A percentile compares a stretch with the other conserved stretches of the same genome.
phyloP scores from a whole-genome alignment of 306 rosid species.

The Hippophae tibetana region DNA sequence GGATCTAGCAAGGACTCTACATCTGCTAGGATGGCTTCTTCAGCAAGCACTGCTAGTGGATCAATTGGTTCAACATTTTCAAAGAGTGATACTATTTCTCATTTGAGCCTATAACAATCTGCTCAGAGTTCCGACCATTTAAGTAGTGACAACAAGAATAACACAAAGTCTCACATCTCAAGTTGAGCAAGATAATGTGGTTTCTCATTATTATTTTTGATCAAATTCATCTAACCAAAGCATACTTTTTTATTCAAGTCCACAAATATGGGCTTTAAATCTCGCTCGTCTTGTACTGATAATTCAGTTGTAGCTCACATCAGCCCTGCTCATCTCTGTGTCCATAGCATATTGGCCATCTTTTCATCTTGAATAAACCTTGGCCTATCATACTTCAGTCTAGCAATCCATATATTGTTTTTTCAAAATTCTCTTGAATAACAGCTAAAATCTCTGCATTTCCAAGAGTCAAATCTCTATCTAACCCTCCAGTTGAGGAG shows the following conservation, averaged over 20 bases:
- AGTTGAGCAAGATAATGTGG: slow-evolving; percentile 58
- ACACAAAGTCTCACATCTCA: slow-evolving; percentile 49
- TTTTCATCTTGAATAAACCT: slow-evolving; percentile 66
- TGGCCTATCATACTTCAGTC: slow-evolving; percentile 62
- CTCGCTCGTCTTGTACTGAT: slow-evolving; percentile 44
- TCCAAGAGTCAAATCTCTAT: slow-evolving; percentile 40
- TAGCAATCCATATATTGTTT: slow-evolving; percentile 60
- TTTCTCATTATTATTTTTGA: slow-evolving; percentile 47
- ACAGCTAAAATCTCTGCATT: slow-evolving; percentile 50
- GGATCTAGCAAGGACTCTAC: slow-evolving; percentile 66
- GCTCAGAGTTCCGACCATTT: slow-evolving; percentile 54
- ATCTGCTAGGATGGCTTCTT: slow-evolving; percentile 69
- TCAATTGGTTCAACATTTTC: slow-evolving; percentile 74
- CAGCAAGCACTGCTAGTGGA: slow-evolving; percentile 64
- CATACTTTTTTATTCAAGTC: slow-evolving; percentile 50
- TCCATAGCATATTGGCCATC: slow-evolving; percentile 66
- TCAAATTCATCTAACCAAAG: slow-evolving; percentile 47
- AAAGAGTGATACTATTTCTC: slow-evolving; percentile 39
- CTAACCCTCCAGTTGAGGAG: slow-evolving; percentile 40
- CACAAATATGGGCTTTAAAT: slow-evolving; percentile 53
- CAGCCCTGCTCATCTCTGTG: slow-evolving; percentile 50
- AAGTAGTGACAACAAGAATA: slow-evolving; percentile 36
- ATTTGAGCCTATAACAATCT: slow-evolving; percentile 46
- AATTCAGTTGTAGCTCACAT: slow-evolving; percentile 54
- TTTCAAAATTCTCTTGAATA: slow-evolving; percentile 51